Percentiles rank a stretch among this genome's conserved stretches.
These are phyloP conservation scores for Zygoascus flipseniorum DNA, from an alignment of 805 yeast species.

Conservation along the genomic window DNA sequence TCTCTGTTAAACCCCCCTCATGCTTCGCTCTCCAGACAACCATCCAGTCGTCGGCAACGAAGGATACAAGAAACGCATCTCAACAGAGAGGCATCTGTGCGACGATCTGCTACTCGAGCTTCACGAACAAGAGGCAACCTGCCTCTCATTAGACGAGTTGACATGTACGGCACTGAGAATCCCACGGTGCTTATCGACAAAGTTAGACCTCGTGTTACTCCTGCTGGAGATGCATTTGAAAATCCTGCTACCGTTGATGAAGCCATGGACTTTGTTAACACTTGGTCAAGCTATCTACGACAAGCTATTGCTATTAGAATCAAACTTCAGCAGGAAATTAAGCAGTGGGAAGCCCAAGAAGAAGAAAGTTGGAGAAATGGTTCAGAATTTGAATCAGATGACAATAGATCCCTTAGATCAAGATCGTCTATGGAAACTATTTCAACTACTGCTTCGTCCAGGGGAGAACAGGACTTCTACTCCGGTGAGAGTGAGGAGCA, in stretches of 20 bases:
- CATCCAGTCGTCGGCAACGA: not conserved
- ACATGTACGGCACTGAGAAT: conserved; percentile 6
- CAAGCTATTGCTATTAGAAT: conserved; percentile 27
- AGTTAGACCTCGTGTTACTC: not conserved
- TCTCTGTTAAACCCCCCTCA: not conserved
- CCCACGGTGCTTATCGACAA: conserved; percentile 1
- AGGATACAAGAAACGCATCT: not conserved
- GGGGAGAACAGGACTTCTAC: not conserved
- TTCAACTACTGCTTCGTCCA: not conserved
- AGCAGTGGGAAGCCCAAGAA: conserved; percentile 15
- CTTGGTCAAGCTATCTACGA: conserved; percentile 26
- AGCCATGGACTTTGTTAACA: conserved; percentile 23
- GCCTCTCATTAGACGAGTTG: conserved; percentile 9
- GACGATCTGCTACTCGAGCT: conserved; percentile 3
- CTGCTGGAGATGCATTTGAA: conserved; percentile 4
- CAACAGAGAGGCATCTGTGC: conserved; percentile 1
- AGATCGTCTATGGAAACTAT: not conserved
- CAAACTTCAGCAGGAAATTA: conserved; percentile 19
- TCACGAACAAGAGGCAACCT: not conserved
- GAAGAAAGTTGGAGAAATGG: conserved; percentile 11
- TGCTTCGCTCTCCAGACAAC: not conserved
- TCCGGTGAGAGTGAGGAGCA: not conserved
- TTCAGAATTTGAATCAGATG: not conserved
- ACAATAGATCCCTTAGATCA: not conserved
- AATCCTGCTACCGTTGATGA: conserved; percentile 17